A percentile compares a stretch with the other conserved stretches of the same genome.
These are phyloP conservation scores for Ascomycota sp. DNA, from an alignment of 2,329 filamentous ascomycete genomes.

Conservation along the genomic window DNA sequence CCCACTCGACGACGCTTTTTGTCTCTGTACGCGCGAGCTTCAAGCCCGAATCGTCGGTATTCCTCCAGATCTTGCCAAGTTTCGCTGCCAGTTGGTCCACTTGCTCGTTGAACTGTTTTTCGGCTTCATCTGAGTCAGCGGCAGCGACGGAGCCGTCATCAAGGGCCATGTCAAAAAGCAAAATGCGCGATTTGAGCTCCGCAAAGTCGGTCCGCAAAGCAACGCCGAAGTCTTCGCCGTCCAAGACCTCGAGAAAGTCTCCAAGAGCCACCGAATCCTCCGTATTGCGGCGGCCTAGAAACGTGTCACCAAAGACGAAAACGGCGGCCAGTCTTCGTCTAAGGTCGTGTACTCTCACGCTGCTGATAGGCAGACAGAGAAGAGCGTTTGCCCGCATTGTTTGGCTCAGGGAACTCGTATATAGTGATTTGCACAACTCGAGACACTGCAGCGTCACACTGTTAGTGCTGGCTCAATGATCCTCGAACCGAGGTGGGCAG, in stretches of 20 bases:
- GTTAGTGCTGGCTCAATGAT: neutral
- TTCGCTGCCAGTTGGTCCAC: constrained; percentile 45
- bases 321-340: constrained; percentile 45
- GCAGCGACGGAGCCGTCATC: constrained; percentile 31
- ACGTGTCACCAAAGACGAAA: constrained; percentile 34
- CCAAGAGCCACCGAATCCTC: constrained; percentile 20
- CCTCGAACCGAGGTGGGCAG: too few relatives aligned
- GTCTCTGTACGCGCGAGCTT: constrained; percentile 53
- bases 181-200: constrained; percentile 41
- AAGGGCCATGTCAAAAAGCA: constrained; percentile 55
- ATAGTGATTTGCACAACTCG: constrained; percentile 25
- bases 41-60: constrained; percentile 57
- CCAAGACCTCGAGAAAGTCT: constrained; percentile 25
- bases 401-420: constrained; percentile 21
- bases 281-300: constrained; percentile 18
- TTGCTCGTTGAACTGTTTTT: constrained; percentile 41
- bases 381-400: constrained; percentile 38
- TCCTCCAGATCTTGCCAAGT: constrained; percentile 35
- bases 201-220: constrained; percentile 42
- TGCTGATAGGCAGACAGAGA: constrained; percentile 33
- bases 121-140: constrained; percentile 10
- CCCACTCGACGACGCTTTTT: constrained; percentile 53
- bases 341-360: constrained; percentile 32
- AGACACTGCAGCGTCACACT: constrained; percentile 21
- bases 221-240: constrained; percentile 28